Evolutionary conservation across 805 yeast genomes (phyloP).

Genomic region (Cyberlindnera suaveolens): DNA sequence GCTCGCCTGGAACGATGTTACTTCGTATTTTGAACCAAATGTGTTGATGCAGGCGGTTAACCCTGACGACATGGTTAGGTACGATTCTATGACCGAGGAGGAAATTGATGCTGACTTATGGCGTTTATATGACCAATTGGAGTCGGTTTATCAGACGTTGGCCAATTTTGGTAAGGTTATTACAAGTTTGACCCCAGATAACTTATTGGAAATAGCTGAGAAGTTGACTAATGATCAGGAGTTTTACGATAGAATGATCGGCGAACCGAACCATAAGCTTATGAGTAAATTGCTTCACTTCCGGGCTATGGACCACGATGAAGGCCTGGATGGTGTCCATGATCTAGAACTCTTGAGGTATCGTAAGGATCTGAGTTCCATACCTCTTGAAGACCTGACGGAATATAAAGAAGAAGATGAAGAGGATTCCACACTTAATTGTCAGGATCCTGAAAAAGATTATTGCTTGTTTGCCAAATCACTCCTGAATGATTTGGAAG

Average conservation of each 20-base stretch:
- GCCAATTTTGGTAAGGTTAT: conserved; percentile 11
- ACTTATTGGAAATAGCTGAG: conserved; percentile 13
- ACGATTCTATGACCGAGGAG: conserved; percentile 7
- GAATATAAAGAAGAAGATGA: conserved; percentile 4
- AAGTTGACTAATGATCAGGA: conserved; percentile 1
- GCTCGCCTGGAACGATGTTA: conserved; percentile 10
- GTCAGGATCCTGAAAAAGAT: conserved; percentile 11
- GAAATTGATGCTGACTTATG: conserved; percentile 9
- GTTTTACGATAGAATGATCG: conserved; percentile 1
- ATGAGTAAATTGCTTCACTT: neutral
- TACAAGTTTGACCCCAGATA: conserved; percentile 10
- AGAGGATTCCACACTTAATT: neutral
- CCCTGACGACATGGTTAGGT: conserved; percentile 5
- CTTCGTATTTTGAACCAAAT: conserved; percentile 10
- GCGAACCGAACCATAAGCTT: conserved; percentile 3
- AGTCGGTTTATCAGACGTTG: conserved; percentile 10
- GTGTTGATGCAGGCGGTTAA: conserved; percentile 9
- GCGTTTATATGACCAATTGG: conserved; percentile 8
- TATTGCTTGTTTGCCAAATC: conserved; percentile 3
- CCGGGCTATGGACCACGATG: neutral
- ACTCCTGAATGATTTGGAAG: conserved; percentile 4
- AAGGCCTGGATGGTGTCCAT: neutral
- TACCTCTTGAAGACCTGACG: conserved; percentile 4
- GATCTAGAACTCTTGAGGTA: neutral
- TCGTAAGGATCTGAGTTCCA: neutral